These are phyloP conservation scores for Rutstroemia sydowiana DNA, from an alignment of 2,329 filamentous ascomycete species.

Conservation along the genomic window DNA sequence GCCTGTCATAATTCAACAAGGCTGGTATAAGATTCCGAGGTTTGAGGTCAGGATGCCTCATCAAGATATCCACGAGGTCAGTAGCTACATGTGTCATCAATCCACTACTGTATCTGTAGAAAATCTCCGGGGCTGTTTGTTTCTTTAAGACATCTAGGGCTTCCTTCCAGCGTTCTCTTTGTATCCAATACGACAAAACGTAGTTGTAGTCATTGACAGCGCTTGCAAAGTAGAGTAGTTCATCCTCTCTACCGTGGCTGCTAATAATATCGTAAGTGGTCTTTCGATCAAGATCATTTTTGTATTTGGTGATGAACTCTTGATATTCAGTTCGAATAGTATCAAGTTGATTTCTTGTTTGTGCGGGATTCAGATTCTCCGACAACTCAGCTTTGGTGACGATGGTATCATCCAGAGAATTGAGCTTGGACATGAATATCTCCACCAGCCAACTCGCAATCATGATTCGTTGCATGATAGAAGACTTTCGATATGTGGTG, in stretches of 20 bases:
- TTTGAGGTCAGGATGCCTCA: constrained; percentile 81
- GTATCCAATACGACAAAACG: constrained; percentile 93
- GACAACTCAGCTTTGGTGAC: constrained; percentile 78
- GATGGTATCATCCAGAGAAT: constrained; percentile 88
- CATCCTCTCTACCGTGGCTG: constrained; percentile 88
- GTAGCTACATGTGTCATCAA: constrained; percentile 82
- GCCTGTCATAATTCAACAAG: constrained; percentile 86
- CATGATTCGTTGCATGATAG: constrained; percentile 90
- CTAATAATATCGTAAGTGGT: constrained; percentile 95
- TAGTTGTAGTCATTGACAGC: constrained; percentile 89
- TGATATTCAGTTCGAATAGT: constrained; percentile 72
- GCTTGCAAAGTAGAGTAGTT: constrained; percentile 85
- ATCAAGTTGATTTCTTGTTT: constrained; percentile 65
- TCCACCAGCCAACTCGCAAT: constrained; percentile 92
- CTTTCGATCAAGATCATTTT: constrained; percentile 78
- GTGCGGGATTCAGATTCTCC: constrained; percentile 61
- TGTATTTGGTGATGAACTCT: constrained; percentile 80
- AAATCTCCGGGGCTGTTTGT: constrained; percentile 85
- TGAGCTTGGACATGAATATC: constrained; percentile 94
- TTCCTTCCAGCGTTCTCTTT: constrained; percentile 85
- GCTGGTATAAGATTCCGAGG: constrained; percentile 87
- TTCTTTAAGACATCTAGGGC: constrained; percentile 84
- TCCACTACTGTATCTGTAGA: constrained; percentile 96
- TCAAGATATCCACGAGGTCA: constrained; percentile 89
- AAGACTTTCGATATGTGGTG: constrained; percentile 70